Percentiles rank a stretch among this genome's conserved stretches.
Evolutionary conservation across 2,329 filamentous ascomycete genomes (phyloP).

Genomic region (Triangularia setosa): DNA sequence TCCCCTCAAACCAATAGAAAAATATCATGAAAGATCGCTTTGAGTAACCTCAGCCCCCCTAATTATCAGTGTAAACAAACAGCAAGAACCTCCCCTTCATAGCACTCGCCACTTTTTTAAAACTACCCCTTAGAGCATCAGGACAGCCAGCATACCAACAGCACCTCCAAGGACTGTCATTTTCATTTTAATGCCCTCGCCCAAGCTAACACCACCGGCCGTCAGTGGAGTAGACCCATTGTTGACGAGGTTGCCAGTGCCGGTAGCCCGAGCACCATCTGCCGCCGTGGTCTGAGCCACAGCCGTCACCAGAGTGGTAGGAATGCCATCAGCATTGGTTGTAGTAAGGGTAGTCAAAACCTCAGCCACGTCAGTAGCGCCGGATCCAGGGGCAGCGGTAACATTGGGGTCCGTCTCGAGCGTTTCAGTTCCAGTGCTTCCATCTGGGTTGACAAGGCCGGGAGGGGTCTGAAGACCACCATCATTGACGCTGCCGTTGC

Average conservation of each 20-base stretch:
- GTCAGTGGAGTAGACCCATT: not conserved
- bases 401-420: not conserved
- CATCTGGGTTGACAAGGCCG: not conserved
- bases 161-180: not conserved
- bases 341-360: constrained; percentile 2
- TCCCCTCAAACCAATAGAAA: not conserved
- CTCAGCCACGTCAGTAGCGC: not conserved
- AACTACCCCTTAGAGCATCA: constrained; percentile 3
- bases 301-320: constrained; percentile 1
- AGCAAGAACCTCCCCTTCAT: not conserved
- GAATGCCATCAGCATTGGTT: not conserved
- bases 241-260: not conserved
- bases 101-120: not conserved
- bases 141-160: not conserved
- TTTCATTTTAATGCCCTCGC: not conserved
- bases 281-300: not conserved
- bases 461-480: not conserved
- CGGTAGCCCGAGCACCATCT: not conserved
- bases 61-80: not conserved
- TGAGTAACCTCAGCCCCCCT: not conserved
- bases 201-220: not conserved
- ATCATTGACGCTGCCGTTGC: not conserved
- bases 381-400: not conserved
- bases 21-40: not conserved
- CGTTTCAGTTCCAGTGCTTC: not conserved